Evolutionary conservation across 169 alveolate species (phyloP).

Genomic region (Perkinsus chesapeaki): DNA sequence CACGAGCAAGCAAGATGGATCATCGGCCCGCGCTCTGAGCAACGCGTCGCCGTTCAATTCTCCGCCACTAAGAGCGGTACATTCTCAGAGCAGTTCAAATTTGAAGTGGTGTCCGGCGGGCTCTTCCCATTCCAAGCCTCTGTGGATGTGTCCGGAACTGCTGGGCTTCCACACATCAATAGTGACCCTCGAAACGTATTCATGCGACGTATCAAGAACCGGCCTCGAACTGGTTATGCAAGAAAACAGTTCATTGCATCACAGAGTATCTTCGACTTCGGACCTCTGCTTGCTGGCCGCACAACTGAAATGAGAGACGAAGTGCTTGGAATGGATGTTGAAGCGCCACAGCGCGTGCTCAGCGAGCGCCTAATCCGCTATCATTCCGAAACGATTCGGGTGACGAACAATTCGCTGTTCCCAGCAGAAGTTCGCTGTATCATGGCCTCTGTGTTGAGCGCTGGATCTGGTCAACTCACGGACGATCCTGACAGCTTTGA

Average conservation of each 20-base stretch:
- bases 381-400: conserved; percentile 26
- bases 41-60: conserved; percentile 58
- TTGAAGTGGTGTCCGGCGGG: conserved; percentile 60
- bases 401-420: conserved; percentile 34
- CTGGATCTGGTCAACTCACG: neutral
- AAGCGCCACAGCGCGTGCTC: neutral
- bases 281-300: conserved; percentile 81
- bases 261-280: conserved; percentile 79
- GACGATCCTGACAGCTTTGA: neutral
- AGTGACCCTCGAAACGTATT: conserved; percentile 61
- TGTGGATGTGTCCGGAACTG: conserved; percentile 53
- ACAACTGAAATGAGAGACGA: conserved; percentile 46
- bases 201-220: conserved; percentile 44
- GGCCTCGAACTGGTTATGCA: conserved; percentile 58
- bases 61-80: conserved; percentile 61
- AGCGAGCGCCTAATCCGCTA: neutral
- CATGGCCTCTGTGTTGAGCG: neutral
- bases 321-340: neutral
- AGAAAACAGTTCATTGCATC: conserved; percentile 45
- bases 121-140: conserved; percentile 47
- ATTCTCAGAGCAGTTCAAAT: conserved; percentile 53
- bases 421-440: neutral
- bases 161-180: conserved; percentile 73
- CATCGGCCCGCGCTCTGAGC: conserved; percentile 58
- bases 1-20: conserved; percentile 65